Percentiles rank a stretch among this genome's conserved stretches.
These are phyloP conservation scores for Sugiyamaella paludigena DNA, from an alignment of 1,139 yeast species.

Conservation along the genomic window DNA sequence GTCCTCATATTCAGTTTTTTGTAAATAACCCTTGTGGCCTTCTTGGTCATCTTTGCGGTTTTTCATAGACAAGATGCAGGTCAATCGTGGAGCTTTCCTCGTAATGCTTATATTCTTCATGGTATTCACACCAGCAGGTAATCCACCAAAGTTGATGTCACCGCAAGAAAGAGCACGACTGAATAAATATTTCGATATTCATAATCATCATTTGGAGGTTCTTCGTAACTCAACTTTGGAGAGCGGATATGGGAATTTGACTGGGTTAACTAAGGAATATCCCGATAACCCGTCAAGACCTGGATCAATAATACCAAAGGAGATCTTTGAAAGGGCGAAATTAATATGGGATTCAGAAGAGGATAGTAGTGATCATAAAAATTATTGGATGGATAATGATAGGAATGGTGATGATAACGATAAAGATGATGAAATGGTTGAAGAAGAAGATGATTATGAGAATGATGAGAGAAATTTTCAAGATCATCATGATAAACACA, in stretches of 20 bases:
- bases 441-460: not conserved
- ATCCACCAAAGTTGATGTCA: slow-evolving; percentile 31
- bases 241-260: slow-evolving; percentile 65
- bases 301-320: slow-evolving; percentile 64
- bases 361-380: not conserved
- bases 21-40: no score
- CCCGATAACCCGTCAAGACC: slow-evolving; percentile 32
- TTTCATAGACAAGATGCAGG: slow-evolving; percentile 28
- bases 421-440: not conserved
- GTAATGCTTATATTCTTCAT: slow-evolving; percentile 29
- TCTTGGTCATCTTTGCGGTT: not conserved
- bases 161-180: slow-evolving; percentile 33
- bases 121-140: slow-evolving; percentile 31
- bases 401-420: not conserved
- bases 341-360: slow-evolving; percentile 50
- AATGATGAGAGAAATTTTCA: not conserved
- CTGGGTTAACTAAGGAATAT: slow-evolving; percentile 50
- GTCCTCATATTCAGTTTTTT: no score
- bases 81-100: slow-evolving; percentile 29
- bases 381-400: not conserved
- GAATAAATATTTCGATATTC: slow-evolving; percentile 36
- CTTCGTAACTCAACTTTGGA: slow-evolving; percentile 46
- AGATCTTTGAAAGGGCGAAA: slow-evolving; percentile 47
- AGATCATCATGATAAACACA: no score
- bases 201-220: slow-evolving; percentile 37